Evolutionary conservation across 2,329 filamentous ascomycete species (phyloP).

Genomic region (Beauveria sp.): DNA sequence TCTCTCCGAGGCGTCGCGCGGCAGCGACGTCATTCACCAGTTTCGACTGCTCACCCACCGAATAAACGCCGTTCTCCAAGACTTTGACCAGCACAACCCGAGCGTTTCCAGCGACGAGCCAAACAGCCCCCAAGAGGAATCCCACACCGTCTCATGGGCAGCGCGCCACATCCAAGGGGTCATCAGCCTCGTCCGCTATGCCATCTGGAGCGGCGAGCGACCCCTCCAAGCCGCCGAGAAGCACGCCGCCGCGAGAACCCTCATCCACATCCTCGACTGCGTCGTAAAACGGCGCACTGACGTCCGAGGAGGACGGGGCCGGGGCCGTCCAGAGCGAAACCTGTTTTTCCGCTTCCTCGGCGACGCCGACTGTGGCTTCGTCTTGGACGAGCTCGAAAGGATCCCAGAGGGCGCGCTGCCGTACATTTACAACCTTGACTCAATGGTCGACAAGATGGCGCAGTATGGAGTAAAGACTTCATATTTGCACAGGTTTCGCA

Average conservation of each 20-base stretch:
- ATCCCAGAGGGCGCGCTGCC: conserved; percentile 36
- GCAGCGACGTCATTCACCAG: conserved; percentile 36
- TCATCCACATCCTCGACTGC: conserved; percentile 39
- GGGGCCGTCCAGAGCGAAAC: conserved; percentile 29
- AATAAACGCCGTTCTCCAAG: conserved; percentile 37
- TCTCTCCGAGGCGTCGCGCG: conserved; percentile 35
- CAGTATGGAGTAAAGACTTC: conserved; percentile 25
- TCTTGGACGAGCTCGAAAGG: conserved; percentile 35
- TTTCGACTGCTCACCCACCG: conserved; percentile 43
- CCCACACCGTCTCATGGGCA: conserved; percentile 39
- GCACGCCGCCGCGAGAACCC: conserved; percentile 37
- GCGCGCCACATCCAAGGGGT: conserved; percentile 37
- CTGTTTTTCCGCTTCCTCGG: conserved; percentile 43
- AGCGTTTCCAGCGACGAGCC: not conserved
- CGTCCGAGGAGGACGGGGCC: conserved; percentile 20
- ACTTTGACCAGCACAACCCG: conserved; percentile 30
- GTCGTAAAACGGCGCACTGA: conserved; percentile 36
- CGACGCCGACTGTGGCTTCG: conserved; percentile 34
- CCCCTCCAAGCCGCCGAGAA: conserved; percentile 32
- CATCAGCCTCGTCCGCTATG: conserved; percentile 33
- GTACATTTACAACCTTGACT: conserved; percentile 32
- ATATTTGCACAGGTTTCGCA: conserved; percentile 29
- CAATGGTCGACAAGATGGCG: conserved; percentile 25
- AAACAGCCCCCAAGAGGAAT: not conserved
- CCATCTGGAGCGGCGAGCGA: conserved; percentile 30